phyloP scores from a whole-genome alignment of 768 basidiomycete species.

The Leccinellum albellum region DNA sequence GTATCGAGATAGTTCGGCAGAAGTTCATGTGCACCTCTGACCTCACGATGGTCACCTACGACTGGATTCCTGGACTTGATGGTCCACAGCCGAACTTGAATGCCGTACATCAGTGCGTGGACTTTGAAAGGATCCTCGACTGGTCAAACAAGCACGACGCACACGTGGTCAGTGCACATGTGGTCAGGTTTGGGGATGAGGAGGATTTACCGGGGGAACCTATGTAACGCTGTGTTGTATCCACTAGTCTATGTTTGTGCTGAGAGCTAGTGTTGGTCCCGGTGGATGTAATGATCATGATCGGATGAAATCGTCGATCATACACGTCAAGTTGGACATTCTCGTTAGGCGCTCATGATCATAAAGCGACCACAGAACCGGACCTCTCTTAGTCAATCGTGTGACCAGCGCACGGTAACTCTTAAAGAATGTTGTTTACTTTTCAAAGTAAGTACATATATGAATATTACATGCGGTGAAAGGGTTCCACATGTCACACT shows the following conservation, averaged over 20 bases:
- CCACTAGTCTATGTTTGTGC: too few species aligned
- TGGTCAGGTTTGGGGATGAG: neutral
- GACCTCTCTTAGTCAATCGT: too few species aligned
- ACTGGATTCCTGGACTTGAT: neutral
- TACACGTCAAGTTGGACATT: neutral
- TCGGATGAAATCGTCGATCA: neutral
- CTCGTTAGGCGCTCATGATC: too few species aligned
- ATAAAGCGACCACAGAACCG: too few species aligned
- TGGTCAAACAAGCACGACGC: neutral
- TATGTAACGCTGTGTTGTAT: neutral
- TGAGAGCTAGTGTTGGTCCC: too few species aligned
- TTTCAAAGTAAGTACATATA: too few species aligned
- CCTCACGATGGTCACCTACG: neutral
- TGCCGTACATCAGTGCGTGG: neutral
- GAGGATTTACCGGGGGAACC: neutral
- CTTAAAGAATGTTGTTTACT: too few species aligned
- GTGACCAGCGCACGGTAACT: too few species aligned
- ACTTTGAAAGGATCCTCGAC: conserved; percentile 1
- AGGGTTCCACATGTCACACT: too few species aligned
- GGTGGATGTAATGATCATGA: neutral
- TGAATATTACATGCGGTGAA: too few species aligned
- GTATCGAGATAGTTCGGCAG: conserved; percentile 1
- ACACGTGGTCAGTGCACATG: neutral
- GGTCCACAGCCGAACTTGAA: neutral
- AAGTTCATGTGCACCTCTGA: conserved; percentile 4